Base-by-base conservation (phyloP, 306 rosid genomes). In the Castanea sativa region DNA sequence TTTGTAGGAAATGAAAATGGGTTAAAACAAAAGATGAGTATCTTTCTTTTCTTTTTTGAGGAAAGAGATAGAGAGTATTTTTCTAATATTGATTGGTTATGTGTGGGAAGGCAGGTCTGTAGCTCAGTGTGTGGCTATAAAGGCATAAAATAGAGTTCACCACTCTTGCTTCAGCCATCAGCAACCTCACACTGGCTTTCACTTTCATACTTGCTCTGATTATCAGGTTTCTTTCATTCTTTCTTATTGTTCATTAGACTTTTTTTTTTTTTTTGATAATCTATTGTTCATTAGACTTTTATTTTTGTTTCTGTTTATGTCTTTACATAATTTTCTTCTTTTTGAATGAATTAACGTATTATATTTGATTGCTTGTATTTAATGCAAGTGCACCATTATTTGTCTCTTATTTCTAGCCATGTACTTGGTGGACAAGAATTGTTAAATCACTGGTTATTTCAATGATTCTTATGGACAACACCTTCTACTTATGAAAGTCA, bases 151-250 rank as follows among this genome's bases (percentile, higher is more conserved):
- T 90, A 87, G 69, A 83, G 83, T 18, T 88, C 92, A 13, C 90
- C 0, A 79, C 88, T 73, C 86, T 85, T 60, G 19, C 83, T 45
- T 81, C 92, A 32, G 82, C 86, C 13, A 78, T 82, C 4, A n/a
- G 79, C 83, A 88, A 79, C 63, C 91, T 90, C 67, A 53, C 80
- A 2, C 94, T 92, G 0, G 91, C 88, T 29, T 87, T 85, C 41
- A 85, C 92, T 20, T 86, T 90, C 86, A 71, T 87, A 4, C 78
- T 90, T 19, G 92, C 94, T 1, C 25, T 76, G 30, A n/a, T 87
- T 81, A 88, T 88, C 86, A 85, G 91, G 94, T 90, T 60, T 52
- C 13, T 18, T 32, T 16, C 60, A 27, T 51, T 20, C 64, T 65
- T 49, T 3, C 19, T 55, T 3, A 20, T 27, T 67, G 12, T 27